phyloP scores from a whole-genome alignment of 495 filamentous ascomycete species.

The Trichoderma gamsii region DNA sequence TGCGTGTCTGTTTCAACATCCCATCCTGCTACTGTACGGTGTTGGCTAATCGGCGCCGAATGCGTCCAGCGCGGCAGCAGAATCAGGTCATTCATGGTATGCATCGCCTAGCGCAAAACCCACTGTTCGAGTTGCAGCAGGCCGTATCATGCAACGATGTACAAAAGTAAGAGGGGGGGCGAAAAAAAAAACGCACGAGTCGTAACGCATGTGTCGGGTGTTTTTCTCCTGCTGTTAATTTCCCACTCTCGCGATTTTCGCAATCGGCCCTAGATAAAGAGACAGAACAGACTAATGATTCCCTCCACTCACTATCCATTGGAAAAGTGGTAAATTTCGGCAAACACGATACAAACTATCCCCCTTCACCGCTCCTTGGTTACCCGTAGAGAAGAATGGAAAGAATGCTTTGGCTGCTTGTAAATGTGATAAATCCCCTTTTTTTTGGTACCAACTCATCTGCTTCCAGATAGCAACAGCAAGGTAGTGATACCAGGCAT shows the following conservation, averaged over 20 bases:
- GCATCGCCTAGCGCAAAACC: neutral
- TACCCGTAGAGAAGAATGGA: neutral
- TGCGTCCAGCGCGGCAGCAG: neutral
- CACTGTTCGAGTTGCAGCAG: neutral
- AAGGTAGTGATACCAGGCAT: neutral
- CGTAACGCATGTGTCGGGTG: neutral
- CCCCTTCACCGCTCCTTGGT: constrained; percentile 1
- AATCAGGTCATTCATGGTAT: neutral
- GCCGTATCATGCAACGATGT: neutral
- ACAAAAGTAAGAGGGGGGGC: neutral
- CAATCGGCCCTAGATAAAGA: constrained; percentile 1
- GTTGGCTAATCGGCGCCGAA: too few species aligned
- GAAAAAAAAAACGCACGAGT: neutral
- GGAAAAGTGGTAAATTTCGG: neutral
- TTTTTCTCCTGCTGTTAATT: neutral
- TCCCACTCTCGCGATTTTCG: neutral
- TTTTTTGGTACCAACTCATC: neutral
- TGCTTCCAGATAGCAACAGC: neutral
- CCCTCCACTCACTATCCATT: neutral
- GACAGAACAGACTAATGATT: neutral
- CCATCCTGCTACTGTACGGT: too few species aligned
- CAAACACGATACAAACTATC: neutral
- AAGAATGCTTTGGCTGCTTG: neutral
- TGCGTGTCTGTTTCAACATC: too few species aligned
- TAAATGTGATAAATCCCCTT: neutral